Base-by-base conservation (phyloP, 176 grass and related monocot genomes). In the Carex parvula region DNA sequence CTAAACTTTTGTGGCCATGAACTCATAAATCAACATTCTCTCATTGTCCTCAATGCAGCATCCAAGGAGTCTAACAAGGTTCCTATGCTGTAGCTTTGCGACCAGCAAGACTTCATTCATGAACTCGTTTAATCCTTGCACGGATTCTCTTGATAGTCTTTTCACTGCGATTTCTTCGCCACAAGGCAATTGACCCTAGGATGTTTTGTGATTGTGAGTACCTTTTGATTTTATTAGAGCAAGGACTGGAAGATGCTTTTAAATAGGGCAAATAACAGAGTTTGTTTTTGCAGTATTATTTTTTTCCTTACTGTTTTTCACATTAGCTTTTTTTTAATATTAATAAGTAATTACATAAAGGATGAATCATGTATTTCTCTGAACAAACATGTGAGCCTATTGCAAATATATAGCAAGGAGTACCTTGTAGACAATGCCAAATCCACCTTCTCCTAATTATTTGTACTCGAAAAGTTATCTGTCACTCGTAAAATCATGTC, bases 401-500 rank as follows among this genome's bases (percentile, higher is more conserved):
- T 69, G n/a, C 20, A 81, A 39, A 42, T 42, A 44, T 44, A 44
- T 44, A 54, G 29, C 50, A 35, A 86, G 48, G 17, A 64, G 69
- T 88, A 94, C 90, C 92, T 86, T 89, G 56, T 87, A 90, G 69
- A 92, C 90, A 18, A 84, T 85, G 59, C 88, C 92, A 17, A 89
- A 94, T 24, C 89, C 87, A 44, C 92, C 89, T 85, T 83, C 62
- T 83, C 92, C 89, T 22, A 91, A 82, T 63, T 20, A 55, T 91
- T 89, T 59, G 0, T 20, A 8, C 53, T 44, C 1, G 89, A 89
- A n/a, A 94, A 94, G 59, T 85, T 84, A 33, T 87, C 44, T 6
- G 92, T 94, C 32, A 85, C 81, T 33, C 30, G 6, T 11, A 71
- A 7, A 53, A 94, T 80, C 1, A 66, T 81, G 44, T 89, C 57